Percentiles rank a stretch among this genome's conserved stretches.
Evolutionary conservation across 768 basidiomycete species (phyloP).

Genomic region (Lactarius pseudohatsudake): DNA sequence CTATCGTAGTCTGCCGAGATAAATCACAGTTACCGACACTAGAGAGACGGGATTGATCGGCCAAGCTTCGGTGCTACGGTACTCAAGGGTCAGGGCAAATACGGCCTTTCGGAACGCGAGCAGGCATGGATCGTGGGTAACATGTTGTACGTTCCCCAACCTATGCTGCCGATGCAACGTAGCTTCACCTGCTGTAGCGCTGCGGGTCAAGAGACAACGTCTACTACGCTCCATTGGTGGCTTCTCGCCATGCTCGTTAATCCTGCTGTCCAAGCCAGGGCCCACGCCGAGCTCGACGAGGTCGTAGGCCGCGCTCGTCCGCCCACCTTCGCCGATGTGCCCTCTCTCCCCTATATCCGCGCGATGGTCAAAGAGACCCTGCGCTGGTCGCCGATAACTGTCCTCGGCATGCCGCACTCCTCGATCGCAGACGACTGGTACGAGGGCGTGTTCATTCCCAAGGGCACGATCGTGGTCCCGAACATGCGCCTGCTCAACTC

Average conservation of each 20-base stretch:
- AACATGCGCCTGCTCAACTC: constrained; percentile 5
- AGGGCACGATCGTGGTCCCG: background rate
- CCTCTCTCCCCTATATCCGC: constrained; percentile 40
- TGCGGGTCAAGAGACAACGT: constrained; percentile 1
- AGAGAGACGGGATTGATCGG: constrained; percentile 9
- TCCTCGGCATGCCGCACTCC: constrained; percentile 28
- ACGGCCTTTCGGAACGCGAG: constrained; percentile 19
- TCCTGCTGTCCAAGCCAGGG: constrained; percentile 39
- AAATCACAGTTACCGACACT: no score
- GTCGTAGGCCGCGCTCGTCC: constrained; percentile 39
- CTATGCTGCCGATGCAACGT: background rate
- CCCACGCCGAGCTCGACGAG: constrained; percentile 44
- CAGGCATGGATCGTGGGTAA: constrained; percentile 24
- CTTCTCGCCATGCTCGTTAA: constrained; percentile 43
- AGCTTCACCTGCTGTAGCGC: background rate
- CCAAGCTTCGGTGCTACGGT: constrained; percentile 15
- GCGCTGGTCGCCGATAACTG: constrained; percentile 32
- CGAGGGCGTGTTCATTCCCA: background rate
- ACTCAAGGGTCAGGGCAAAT: constrained; percentile 1
- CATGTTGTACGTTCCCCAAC: constrained; percentile 21
- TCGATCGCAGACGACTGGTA: constrained; percentile 3
- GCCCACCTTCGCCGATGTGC: constrained; percentile 38
- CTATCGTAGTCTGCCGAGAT: background rate
- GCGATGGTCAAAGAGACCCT: constrained; percentile 38
- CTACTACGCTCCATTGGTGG: constrained; percentile 36